Conservation (phyloP, 768 basidiomycete species). For the Russula griseocarnosa region DNA sequence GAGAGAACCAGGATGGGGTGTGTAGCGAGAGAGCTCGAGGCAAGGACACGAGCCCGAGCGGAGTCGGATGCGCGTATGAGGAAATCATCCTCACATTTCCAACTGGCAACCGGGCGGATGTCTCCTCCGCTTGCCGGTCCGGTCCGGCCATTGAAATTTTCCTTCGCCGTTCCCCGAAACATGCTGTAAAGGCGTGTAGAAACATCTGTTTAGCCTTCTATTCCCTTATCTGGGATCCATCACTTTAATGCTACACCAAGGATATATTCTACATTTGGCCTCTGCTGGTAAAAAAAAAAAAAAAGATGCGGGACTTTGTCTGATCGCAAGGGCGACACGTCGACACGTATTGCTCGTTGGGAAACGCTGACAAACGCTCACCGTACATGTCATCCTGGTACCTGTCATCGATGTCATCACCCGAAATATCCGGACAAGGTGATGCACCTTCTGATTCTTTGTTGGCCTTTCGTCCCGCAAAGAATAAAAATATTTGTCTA, state of each 20-base stretch:
- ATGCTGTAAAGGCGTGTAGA: constrained; percentile 14
- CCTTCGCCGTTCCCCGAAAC: neutral
- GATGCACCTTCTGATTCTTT: neutral
- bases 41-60: neutral
- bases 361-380: neutral
- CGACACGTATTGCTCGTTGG: neutral
- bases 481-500: neutral
- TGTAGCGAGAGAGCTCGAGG: neutral
- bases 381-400: neutral
- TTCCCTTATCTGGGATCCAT: neutral
- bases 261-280: constrained; percentile 1
- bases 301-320: too few relatives aligned
- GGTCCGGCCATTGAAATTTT: neutral
- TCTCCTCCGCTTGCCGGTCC: neutral
- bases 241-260: neutral
- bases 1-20: neutral
- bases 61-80: neutral
- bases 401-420: constrained; percentile 15
- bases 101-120: neutral
- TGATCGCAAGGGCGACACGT: neutral
- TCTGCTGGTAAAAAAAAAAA: too few relatives aligned
- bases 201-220: neutral
- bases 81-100: neutral
- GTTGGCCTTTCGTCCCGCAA: neutral
- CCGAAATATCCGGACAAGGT: constrained; percentile 13